Conservation (phyloP, 140 eudicot genomes). For the Erigeron philadelphicus region DNA sequence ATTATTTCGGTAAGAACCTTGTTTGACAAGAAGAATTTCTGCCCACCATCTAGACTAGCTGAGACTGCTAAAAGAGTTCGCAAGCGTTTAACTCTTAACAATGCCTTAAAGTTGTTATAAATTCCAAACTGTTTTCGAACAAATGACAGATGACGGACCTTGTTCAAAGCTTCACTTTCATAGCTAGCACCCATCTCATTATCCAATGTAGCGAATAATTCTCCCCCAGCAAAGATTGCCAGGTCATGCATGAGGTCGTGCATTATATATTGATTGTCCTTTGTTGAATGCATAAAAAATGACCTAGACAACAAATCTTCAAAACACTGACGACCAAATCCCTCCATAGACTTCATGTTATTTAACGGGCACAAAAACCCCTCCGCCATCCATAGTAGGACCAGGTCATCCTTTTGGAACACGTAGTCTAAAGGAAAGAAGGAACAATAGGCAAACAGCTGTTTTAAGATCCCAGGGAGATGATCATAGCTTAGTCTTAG, state of each 20-base stretch:
- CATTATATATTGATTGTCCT: constrained; percentile 22
- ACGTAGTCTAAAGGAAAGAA: constrained; percentile 38
- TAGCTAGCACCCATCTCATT: constrained; percentile 11
- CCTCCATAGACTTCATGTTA: constrained; percentile 24
- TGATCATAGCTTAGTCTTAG: constrained; percentile 41
- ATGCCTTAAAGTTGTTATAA: constrained; percentile 12
- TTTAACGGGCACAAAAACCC: constrained; percentile 29
- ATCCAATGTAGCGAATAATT: constrained; percentile 25
- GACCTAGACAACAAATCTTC: constrained; percentile 43
- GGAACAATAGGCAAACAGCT: constrained; percentile 38
- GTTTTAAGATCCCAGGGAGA: constrained; percentile 42
- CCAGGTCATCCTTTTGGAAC: constrained; percentile 32
- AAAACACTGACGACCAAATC: constrained; percentile 33
- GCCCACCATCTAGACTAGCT: not conserved
- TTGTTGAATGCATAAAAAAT: constrained; percentile 29
- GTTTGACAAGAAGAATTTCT: constrained; percentile 13
- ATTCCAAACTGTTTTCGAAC: constrained; percentile 16
- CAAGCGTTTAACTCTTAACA: constrained; percentile 24
- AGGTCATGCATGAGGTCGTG: constrained; percentile 41
- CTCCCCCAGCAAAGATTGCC: constrained; percentile 36
- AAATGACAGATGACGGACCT: constrained; percentile 34
- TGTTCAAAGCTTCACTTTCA: constrained; percentile 1
- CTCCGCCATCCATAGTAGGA: constrained; percentile 46
- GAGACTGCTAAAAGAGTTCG: constrained; percentile 34
- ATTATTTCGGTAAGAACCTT: constrained; percentile 21